Conservation (phyloP, 177 flowering plant genomes). For the Telopea speciosissima region DNA sequence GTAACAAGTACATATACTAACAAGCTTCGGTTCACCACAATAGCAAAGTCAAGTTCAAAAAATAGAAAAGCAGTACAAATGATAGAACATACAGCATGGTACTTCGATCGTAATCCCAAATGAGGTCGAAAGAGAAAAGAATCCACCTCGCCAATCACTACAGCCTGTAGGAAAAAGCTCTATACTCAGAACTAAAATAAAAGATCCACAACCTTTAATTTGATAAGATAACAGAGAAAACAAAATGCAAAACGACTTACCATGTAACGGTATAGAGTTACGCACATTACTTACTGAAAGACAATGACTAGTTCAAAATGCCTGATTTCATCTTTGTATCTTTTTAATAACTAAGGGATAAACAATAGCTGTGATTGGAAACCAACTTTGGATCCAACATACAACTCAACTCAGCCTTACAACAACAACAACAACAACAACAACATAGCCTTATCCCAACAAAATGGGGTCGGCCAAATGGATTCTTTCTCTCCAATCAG, state of each 20-base stretch:
- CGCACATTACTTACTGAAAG: background rate
- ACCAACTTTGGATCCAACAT: too few species aligned
- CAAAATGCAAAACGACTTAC: background rate
- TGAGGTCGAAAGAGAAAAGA: conserved; percentile 88
- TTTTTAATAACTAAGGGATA: too few species aligned
- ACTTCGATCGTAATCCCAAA: conserved; percentile 71
- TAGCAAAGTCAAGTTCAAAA: background rate
- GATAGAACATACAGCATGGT: conserved; percentile 73
- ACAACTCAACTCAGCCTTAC: too few species aligned
- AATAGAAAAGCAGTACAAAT: background rate
- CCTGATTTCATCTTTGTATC: background rate
- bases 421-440: too few species aligned
- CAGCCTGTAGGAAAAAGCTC: conserved; percentile 46
- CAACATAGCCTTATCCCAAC: too few species aligned
- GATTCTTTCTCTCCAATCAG: too few species aligned
- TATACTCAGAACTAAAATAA: background rate
- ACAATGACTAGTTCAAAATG: background rate
- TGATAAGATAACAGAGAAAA: too few species aligned
- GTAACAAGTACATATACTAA: background rate
- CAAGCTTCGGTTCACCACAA: background rate
- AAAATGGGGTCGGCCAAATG: too few species aligned
- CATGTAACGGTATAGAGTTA: background rate
- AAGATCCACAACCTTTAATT: background rate
- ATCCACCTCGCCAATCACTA: conserved; percentile 95
- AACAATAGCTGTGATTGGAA: too few species aligned